Conservation (phyloP, 148 eudicot species). For the Polygonum aviculare region DNA sequence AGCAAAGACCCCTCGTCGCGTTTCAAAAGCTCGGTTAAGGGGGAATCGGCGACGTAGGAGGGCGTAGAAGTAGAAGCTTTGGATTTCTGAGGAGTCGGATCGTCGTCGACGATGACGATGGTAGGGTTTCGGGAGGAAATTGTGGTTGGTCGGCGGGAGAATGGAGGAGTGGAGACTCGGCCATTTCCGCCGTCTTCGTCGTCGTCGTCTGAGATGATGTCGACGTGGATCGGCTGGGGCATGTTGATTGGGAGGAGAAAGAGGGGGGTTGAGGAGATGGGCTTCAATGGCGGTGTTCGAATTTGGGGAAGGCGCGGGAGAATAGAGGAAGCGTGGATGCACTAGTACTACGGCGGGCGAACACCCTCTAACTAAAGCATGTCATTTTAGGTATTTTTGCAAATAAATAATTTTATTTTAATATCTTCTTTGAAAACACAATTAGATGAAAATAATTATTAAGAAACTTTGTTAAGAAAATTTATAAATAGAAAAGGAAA, state of each 20-base stretch:
- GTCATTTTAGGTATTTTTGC: too few relatives aligned
- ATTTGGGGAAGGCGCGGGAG: slow-evolving; percentile 12
- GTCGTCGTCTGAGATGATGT: slow-evolving; percentile 36
- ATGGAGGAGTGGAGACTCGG: background rate
- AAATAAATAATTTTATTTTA: too few relatives aligned
- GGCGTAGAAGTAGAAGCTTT: slow-evolving; percentile 14
- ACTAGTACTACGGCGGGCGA: background rate
- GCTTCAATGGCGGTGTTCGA: slow-evolving; percentile 14
- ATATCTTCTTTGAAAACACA: too few relatives aligned
- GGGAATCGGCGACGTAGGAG: slow-evolving; percentile 42
- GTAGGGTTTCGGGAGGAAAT: slow-evolving; percentile 16
- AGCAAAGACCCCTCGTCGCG: slow-evolving; percentile 10
- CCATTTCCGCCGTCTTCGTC: slow-evolving; percentile 21
- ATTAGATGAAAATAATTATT: too few relatives aligned
- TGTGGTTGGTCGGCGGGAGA: slow-evolving; percentile 2
- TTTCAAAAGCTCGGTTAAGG: slow-evolving; percentile 25
- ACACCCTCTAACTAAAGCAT: too few relatives aligned
- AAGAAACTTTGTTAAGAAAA: too few relatives aligned
- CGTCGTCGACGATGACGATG: slow-evolving; percentile 28
- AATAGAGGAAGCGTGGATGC: background rate
- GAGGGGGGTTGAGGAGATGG: slow-evolving; percentile 3
- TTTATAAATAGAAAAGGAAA: too few relatives aligned
- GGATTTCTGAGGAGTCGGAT: slow-evolving; percentile 30
- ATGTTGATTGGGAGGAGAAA: slow-evolving; percentile 9
- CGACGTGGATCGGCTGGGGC: slow-evolving; percentile 28